Base-by-base conservation (phyloP, 2,329 filamentous ascomycete species). In the Cylindrodendrum hubeiense region DNA sequence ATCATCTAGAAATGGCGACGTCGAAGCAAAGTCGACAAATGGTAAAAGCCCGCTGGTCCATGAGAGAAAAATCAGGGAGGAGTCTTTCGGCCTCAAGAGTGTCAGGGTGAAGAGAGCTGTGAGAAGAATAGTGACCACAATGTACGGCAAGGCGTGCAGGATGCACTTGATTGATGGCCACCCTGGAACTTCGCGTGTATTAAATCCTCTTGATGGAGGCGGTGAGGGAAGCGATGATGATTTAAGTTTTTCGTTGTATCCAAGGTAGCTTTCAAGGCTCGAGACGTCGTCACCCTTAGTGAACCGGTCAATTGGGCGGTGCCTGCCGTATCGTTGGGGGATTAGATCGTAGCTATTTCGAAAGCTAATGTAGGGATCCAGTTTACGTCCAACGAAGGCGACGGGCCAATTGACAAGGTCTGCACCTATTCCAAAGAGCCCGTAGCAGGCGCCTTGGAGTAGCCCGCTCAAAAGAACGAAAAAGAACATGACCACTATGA, bases 11-110 rank as follows among this genome's bases (percentile, higher is more conserved):
- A 68, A 73, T 13, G 78, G 73, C 5, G 78, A 74, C 10, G 76
- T 74, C 9, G 74, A 75, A 7, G 73, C 70, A 41, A 80, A 74
- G 43, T 80, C 78, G 26, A 80, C 65, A 22, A 80, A 77, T 0
- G 78, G 78, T 12, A 79, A 65, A 5, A 80, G 68, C 1, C 72
- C 71, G 5, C 73, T 69, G 0, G 78, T 80, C 78, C 78, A 80
- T 0, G 78, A 80, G 46, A 80, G 71, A 59, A 79, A 79, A 1
- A 70, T 75, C 26, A 80, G 56, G 3, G 78, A 78, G 28, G 72
- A 69, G 22, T 80, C 78, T 37, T 69, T 65, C 2, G 78, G 78
- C n/a, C 78, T 71, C 12, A 78, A 15, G 1, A 76, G 13, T 2
- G 66, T 59, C 8, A 75, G 54, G 10, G 70, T 68, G 41, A 70